These are phyloP conservation scores for Hyphopichia khmerensis DNA, from an alignment of 1,139 yeast genomes.

Conservation along the genomic window DNA sequence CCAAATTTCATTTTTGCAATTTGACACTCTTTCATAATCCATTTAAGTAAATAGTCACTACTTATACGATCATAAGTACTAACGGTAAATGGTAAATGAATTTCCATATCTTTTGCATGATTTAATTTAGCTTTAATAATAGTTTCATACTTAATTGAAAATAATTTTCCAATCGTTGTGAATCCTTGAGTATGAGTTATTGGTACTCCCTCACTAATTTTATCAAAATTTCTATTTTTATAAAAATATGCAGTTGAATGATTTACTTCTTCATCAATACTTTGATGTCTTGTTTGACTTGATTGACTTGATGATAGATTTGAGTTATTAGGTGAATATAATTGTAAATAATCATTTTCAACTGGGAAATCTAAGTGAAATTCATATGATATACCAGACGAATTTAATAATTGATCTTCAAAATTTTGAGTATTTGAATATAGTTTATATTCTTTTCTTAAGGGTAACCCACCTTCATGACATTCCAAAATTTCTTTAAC, in stretches of 20 bases:
- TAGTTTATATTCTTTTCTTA: constrained; percentile 32
- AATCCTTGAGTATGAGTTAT: constrained; percentile 46
- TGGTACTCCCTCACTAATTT: constrained; percentile 42
- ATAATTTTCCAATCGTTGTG: constrained; percentile 52
- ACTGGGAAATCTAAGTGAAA: constrained; percentile 36
- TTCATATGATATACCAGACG: constrained; percentile 29
- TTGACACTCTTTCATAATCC: constrained; percentile 56
- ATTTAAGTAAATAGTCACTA: constrained; percentile 44
- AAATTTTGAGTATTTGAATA: constrained; percentile 28
- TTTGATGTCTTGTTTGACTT: not conserved
- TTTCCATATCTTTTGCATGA: constrained; percentile 49
- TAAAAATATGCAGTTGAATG: constrained; percentile 13
- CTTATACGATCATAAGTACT: constrained; percentile 51
- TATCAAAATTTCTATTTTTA: constrained; percentile 15
- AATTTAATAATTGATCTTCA: constrained; percentile 20
- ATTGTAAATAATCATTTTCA: constrained; percentile 35
- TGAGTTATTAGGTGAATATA: constrained; percentile 14
- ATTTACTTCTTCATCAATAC: not conserved
- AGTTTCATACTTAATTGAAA: constrained; percentile 52
- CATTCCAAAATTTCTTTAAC: constrained; percentile 51
- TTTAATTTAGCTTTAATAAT: constrained; percentile 47
- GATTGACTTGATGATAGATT: not conserved
- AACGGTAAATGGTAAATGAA: constrained; percentile 52
- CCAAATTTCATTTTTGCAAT: constrained; percentile 40
- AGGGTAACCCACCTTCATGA: constrained; percentile 49